phyloP scores from a whole-genome alignment of 2,329 filamentous ascomycete genomes.

The Clonostachys sp. region DNA sequence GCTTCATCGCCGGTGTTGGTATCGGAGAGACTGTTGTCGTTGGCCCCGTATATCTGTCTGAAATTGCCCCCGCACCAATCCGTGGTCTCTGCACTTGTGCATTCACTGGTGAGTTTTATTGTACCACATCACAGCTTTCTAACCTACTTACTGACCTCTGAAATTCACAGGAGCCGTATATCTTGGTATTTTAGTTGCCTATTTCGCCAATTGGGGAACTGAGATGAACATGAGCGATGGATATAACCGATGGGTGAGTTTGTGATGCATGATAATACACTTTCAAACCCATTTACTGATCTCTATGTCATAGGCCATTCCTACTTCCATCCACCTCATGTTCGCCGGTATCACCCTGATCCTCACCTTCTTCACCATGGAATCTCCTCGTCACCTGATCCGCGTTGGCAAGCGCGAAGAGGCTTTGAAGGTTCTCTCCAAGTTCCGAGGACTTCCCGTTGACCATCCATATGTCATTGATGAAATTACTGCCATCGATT shows the following conservation, averaged over 20 bases:
- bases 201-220: constrained; percentile 59
- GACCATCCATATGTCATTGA: constrained; percentile 28
- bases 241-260: constrained; percentile 7
- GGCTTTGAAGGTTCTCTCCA: constrained; percentile 27
- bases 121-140: not conserved
- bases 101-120: constrained; percentile 16
- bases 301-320: constrained; percentile 29
- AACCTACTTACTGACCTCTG: too few species aligned
- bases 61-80: constrained; percentile 58
- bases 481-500: constrained; percentile 21
- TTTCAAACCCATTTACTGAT: constrained; percentile 28
- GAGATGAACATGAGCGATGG: constrained; percentile 32
- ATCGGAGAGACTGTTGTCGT: constrained; percentile 53
- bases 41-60: constrained; percentile 60
- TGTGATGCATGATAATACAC: not conserved
- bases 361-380: constrained; percentile 8
- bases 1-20: constrained; percentile 49
- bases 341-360: constrained; percentile 10
- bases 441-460: constrained; percentile 27
- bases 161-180: constrained; percentile 40
- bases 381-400: constrained; percentile 19
- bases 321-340: constrained; percentile 64
- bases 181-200: constrained; percentile 63
- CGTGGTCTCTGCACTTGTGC: constrained; percentile 59
- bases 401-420: constrained; percentile 23